Base-by-base conservation (phyloP, 345 rosid genomes). In the Anastatica hierochuntica region DNA sequence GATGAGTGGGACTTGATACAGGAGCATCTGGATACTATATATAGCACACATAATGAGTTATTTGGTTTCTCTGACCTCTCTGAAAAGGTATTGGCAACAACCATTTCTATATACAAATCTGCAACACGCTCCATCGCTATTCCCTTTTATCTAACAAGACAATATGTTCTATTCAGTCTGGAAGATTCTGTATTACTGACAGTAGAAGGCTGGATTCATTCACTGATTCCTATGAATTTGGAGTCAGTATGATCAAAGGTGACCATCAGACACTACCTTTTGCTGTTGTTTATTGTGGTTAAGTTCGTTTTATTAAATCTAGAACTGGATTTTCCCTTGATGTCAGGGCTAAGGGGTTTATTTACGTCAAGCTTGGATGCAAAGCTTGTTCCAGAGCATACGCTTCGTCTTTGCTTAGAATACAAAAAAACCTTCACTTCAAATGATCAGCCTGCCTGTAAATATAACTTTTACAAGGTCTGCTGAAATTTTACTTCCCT, bases 381-480 rank as follows among this genome's bases (percentile, higher is more conserved):
- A 47, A 78, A 74, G 65, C 94, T 92, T 71, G 67, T 74, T 29
- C 92, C 87, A 23, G 98, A 92, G 76, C 95, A 88, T 67, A 33
- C 82, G 46, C 80, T 92, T 55, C 82, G 83, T 42, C 75, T 87
- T 56, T 78, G 82, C 74, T 58, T 79, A 56, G 85, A 84, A 70
- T 73, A 83, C 52, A 72, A 86, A 39, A 60, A 43, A 35, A 56
- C 43, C 53, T 72, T 64, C 65, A 62, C 64, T 67, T 69, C 77
- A 38, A 18, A 71, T 62, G 59, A 43, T 52, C 69, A 62, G 51
- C 54, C 70, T 51, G 70, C 73, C 58, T 16, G 50, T 38, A 72
- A 57, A 73, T 81, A 79, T 73, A 92, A 88, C 57, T 92, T 84
- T 74, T 92, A 92, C 58, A 92, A 92, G 98, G 98, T 90, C 68